phyloP scores from a whole-genome alignment of 2,329 filamentous ascomycete species.

The Verticillium nonalfalfae region DNA sequence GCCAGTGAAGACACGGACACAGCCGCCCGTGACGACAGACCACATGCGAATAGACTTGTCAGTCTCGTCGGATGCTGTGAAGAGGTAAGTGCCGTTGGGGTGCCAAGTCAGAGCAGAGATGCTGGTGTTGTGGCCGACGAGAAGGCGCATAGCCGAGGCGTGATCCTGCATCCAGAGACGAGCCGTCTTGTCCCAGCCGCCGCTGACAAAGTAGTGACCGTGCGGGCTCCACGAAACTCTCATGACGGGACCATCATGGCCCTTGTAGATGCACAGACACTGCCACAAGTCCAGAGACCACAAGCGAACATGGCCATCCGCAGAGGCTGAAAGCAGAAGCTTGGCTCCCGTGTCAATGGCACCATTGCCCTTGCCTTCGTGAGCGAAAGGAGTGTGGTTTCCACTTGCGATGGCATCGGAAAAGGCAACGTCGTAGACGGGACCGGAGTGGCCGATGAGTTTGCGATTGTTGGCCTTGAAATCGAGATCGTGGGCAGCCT shows the following conservation, averaged over 20 bases:
- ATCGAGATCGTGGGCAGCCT: slow-evolving; percentile 51
- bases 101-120: slow-evolving; percentile 94
- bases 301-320: slow-evolving; percentile 80
- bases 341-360: slow-evolving; percentile 53
- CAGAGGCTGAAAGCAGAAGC: slow-evolving; percentile 79
- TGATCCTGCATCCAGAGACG: slow-evolving; percentile 91
- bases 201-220: slow-evolving; percentile 89
- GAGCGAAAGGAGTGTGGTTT: slow-evolving; percentile 42
- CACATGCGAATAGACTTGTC: slow-evolving; percentile 97
- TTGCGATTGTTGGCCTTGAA: slow-evolving; percentile 58
- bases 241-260: slow-evolving; percentile 85
- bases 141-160: slow-evolving; percentile 78
- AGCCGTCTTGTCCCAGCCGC: slow-evolving; percentile 82
- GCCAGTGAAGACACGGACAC: slow-evolving; percentile 86
- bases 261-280: slow-evolving; percentile 91
- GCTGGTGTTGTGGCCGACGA: slow-evolving; percentile 87
- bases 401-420: slow-evolving; percentile 60
- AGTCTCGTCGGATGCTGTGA: slow-evolving; percentile 79
- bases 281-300: slow-evolving; percentile 92
- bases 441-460: slow-evolving; percentile 83
- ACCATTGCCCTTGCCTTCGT: slow-evolving; percentile 33
- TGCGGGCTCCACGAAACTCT: slow-evolving; percentile 86
- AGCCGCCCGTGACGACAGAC: slow-evolving; percentile 81
- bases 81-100: slow-evolving; percentile 87
- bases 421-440: slow-evolving; percentile 86